Percentiles rank a stretch among this genome's conserved stretches.
Evolutionary conservation across 345 rosid species (phyloP).

Genomic region (Linum usitatissimum): DNA sequence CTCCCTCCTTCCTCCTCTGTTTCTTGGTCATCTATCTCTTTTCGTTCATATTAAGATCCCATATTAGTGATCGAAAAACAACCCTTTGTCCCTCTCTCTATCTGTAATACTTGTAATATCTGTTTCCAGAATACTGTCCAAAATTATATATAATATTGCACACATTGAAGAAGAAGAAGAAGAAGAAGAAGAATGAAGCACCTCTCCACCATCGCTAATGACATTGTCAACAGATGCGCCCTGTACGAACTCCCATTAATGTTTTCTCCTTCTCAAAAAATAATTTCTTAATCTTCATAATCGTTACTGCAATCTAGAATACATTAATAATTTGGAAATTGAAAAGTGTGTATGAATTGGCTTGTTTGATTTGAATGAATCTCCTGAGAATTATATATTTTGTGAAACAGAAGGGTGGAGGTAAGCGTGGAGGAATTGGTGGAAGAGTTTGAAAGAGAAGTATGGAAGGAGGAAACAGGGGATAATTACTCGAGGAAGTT

Average conservation of each 20-base stretch:
- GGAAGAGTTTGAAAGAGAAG: conserved; percentile 47
- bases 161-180: not conserved
- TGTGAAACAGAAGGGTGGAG: conserved; percentile 37
- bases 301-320: too few relatives aligned
- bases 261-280: too few relatives aligned
- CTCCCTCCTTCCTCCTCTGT: not conserved
- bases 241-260: conserved; percentile 24
- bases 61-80: too few relatives aligned
- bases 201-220: conserved; percentile 68
- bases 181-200: conserved; percentile 41
- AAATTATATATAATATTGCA: too few relatives aligned
- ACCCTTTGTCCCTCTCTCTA: too few relatives aligned
- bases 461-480: conserved; percentile 39
- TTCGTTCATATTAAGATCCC: not conserved
- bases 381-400: not conserved
- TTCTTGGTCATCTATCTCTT: too few relatives aligned
- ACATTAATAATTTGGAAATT: too few relatives aligned
- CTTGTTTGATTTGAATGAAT: too few relatives aligned
- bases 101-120: too few relatives aligned
- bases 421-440: conserved; percentile 36
- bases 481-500: conserved; percentile 57
- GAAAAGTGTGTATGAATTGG: too few relatives aligned
- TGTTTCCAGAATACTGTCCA: not conserved
- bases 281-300: too few relatives aligned
- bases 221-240: conserved; percentile 53